These are phyloP conservation scores for Kwoniella shivajii DNA, from an alignment of 1,284 basidiomycete species.

Conservation along the genomic window DNA sequence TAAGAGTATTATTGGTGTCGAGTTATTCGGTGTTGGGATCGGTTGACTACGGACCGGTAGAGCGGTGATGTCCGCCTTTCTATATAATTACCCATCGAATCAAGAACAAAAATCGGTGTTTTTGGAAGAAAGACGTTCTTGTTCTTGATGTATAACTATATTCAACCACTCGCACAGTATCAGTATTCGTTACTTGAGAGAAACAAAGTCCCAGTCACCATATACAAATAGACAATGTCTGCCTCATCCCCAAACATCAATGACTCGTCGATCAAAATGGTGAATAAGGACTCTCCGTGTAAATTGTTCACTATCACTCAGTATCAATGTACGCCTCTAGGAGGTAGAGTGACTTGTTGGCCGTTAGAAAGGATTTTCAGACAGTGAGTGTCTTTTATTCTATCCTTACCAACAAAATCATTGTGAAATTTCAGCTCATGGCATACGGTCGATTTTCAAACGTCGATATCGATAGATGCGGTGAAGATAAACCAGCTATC, in stretches of 20 bases:
- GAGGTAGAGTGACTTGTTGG: constrained; percentile 41
- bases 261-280: too few species aligned
- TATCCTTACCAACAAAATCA: background rate
- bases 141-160: too few species aligned
- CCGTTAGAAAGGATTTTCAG: constrained; percentile 45
- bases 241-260: too few species aligned
- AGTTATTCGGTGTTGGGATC: constrained; percentile 1
- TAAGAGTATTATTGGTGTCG: too few species aligned
- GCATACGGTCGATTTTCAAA: background rate
- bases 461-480: constrained; percentile 26
- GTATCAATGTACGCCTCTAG: constrained; percentile 38
- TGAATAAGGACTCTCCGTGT: constrained; percentile 25
- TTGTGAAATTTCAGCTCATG: background rate
- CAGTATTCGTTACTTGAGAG: too few species aligned
- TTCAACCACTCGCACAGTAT: too few species aligned
- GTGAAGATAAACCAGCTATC: constrained; percentile 32
- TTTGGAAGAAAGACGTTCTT: too few species aligned
- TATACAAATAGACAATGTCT: too few species aligned
- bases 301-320: constrained; percentile 38
- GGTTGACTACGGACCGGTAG: constrained; percentile 1
- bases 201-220: too few species aligned
- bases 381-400: constrained; percentile 44
- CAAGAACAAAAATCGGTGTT: too few species aligned
- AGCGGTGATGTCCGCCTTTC: too few species aligned
- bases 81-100: too few species aligned